Base-by-base conservation (phyloP, 106 monocot species). In the Apostasia ramifera region DNA sequence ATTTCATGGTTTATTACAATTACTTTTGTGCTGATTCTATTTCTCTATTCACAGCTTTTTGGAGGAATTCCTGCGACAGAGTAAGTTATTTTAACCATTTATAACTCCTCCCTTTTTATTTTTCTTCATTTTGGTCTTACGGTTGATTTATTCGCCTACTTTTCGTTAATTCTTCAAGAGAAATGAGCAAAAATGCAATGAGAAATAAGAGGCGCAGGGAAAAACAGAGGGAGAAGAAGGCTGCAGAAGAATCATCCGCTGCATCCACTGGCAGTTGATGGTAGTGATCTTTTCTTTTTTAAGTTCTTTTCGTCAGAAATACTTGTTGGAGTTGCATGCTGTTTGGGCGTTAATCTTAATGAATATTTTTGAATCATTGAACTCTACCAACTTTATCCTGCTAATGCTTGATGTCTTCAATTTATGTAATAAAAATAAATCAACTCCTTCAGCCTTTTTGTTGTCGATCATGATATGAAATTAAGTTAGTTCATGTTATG, bases 161-260 rank as follows among this genome's bases (percentile, higher is more conserved):
- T 8, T n/a, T 53, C 38, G 15, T 47, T 46, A 39, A 8, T 47
- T 37, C 0, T 62, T 44, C 11, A 45, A 65, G 65, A 37, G 65
- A 65, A 37, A 49, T 77, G 74, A 94, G 90, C 81, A 94, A 94
- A 80, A 94, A 76, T 81, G 94, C 94, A 47, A 76, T 83, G 78
- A 84, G 84, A 81, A 90, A 94, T 67, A 90, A 90, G 69, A 94
- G 90, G 71, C 81, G 86, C 5, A 71, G 94, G 49, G 94, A 94
- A 51, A 94, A 94, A 60, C 87, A 79, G 67, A 94, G 61, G 76
- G 94, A 94, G 76, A 94, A 94, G 39, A 90, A 87, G 67, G 83
- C 90, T 39, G 76, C 73, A 8, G 90, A 87, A 70, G 76, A 57
- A 40, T 54, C 88, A n/a, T 76, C 71, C 58, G 56, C 76, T 71